Conservation (phyloP, 805 yeast genomes). For the Ogataea nonfermentans region DNA sequence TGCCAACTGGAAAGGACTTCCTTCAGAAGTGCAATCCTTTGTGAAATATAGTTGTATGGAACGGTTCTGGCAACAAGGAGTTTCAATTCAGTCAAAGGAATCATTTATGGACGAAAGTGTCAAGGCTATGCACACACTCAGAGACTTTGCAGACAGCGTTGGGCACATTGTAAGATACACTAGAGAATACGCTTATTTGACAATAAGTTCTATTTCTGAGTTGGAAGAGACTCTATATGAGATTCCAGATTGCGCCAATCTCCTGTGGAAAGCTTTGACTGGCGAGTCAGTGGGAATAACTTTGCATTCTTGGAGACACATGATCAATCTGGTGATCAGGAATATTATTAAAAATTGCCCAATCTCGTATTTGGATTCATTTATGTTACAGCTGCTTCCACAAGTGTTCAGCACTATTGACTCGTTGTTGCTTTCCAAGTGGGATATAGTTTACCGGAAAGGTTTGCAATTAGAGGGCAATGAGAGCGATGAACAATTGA, state of each 20-base stretch:
- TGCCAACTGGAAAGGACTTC: slow-evolving; percentile 82
- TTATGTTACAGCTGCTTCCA: slow-evolving; percentile 78
- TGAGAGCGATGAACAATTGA: slow-evolving; percentile 72
- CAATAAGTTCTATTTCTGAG: slow-evolving; percentile 85
- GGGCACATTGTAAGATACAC: slow-evolving; percentile 96
- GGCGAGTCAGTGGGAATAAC: slow-evolving; percentile 85
- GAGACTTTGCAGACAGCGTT: slow-evolving; percentile 97
- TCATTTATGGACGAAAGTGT: slow-evolving; percentile 92
- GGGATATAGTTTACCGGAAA: slow-evolving; percentile 66
- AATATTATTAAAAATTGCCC: slow-evolving; percentile 91
- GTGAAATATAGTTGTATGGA: slow-evolving; percentile 88
- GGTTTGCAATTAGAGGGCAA: slow-evolving; percentile 55
- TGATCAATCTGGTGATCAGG: slow-evolving; percentile 85
- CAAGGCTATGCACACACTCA: slow-evolving; percentile 86
- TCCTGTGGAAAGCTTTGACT: slow-evolving; percentile 84
- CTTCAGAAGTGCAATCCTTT: slow-evolving; percentile 86
- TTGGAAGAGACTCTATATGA: slow-evolving; percentile 86
- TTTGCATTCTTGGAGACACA: slow-evolving; percentile 95
- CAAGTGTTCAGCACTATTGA: slow-evolving; percentile 72
- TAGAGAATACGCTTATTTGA: slow-evolving; percentile 89
- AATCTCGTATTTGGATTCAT: slow-evolving; percentile 56
- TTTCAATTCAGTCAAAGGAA: slow-evolving; percentile 89
- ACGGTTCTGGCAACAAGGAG: slow-evolving; percentile 98
- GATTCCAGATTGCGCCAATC: slow-evolving; percentile 73
- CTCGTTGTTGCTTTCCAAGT: slow-evolving; percentile 64